These are phyloP conservation scores for Sanghuangporus weigelae DNA, from an alignment of 1,284 basidiomycete genomes.

Conservation along the genomic window DNA sequence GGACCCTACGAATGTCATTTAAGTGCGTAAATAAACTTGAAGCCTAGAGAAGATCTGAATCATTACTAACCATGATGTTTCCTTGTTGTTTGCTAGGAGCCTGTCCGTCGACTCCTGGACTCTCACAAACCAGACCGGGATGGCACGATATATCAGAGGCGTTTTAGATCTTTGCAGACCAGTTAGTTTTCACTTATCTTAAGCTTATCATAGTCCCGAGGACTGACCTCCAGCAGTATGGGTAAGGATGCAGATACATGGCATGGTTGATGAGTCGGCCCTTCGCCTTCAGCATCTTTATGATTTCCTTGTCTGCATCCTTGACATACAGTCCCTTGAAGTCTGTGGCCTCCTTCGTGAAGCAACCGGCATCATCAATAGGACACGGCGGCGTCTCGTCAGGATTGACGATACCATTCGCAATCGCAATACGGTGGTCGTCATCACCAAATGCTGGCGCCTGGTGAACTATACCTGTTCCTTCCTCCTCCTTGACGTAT, in stretches of 20 bases:
- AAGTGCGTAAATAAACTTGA: not conserved
- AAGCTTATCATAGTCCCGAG: slow-evolving; percentile 1
- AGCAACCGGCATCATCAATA: slow-evolving; percentile 85
- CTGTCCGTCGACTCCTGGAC: slow-evolving; percentile 83
- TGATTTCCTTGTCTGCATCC: slow-evolving; percentile 92
- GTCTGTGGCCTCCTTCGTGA: slow-evolving; percentile 87
- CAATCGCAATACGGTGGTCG: slow-evolving; percentile 91
- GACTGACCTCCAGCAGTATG: slow-evolving; percentile 90
- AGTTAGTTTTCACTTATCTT: not conserved
- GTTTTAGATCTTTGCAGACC: slow-evolving; percentile 70
- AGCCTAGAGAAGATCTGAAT: not conserved
- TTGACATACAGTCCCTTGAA: slow-evolving; percentile 92
- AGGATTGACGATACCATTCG: slow-evolving; percentile 72
- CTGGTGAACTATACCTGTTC: slow-evolving; percentile 99
- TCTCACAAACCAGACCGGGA: slow-evolving; percentile 95
- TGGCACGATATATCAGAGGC: slow-evolving; percentile 93
- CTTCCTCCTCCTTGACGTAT: slow-evolving; percentile 91
- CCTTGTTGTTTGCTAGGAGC: slow-evolving; percentile 87
- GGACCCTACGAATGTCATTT: slow-evolving; percentile 61
- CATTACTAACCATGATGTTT: slow-evolving; percentile 76
- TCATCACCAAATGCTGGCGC: slow-evolving; percentile 99
- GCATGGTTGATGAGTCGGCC: slow-evolving; percentile 87
- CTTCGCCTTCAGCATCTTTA: slow-evolving; percentile 86
- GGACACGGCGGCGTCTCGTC: slow-evolving; percentile 97
- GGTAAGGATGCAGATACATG: slow-evolving; percentile 88